A percentile compares a stretch with the other conserved stretches of the same genome.
phyloP scores from a whole-genome alignment of 2,329 filamentous ascomycete genomes.

The Penicillium sp. region DNA sequence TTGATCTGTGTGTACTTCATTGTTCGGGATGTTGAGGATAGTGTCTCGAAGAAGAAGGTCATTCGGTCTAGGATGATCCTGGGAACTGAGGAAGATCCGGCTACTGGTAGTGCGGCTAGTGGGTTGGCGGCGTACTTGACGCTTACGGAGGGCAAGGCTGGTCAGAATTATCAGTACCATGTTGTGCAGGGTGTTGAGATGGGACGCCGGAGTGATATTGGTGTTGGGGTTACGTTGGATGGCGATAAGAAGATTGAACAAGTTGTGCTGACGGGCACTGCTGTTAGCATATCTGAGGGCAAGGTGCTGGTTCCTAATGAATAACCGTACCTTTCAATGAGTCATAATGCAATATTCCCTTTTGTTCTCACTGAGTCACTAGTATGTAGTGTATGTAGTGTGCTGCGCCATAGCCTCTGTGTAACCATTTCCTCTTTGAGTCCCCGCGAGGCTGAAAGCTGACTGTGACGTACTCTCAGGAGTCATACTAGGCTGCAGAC shows the following conservation, averaged over 20 bases:
- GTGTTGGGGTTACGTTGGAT: slow-evolving; percentile 30
- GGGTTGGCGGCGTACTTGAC: slow-evolving; percentile 58
- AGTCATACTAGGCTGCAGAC: not conserved
- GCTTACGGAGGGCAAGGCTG: slow-evolving; percentile 40
- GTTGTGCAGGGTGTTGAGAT: slow-evolving; percentile 69
- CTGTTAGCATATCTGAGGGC: slow-evolving; percentile 39
- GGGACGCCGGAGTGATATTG: slow-evolving; percentile 52
- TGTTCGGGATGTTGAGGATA: slow-evolving; percentile 53
- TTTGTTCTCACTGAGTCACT: not conserved
- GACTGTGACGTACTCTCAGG: not conserved
- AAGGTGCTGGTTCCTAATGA: slow-evolving; percentile 28
- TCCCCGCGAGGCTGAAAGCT: not conserved
- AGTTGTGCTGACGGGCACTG: slow-evolving; percentile 37
- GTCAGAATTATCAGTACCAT: slow-evolving; percentile 44
- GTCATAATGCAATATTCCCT: not conserved
- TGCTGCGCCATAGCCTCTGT: not conserved
- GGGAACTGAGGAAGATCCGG: slow-evolving; percentile 33
- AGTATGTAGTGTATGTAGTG: not conserved
- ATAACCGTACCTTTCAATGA: not conserved
- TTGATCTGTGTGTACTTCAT: slow-evolving; percentile 36
- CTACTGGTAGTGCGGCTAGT: slow-evolving; percentile 59
- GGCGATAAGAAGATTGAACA: slow-evolving; percentile 30
- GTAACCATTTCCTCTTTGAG: not conserved
- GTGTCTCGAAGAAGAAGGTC: slow-evolving; percentile 49
- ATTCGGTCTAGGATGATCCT: slow-evolving; percentile 37